Evolutionary conservation across 805 yeast genomes (phyloP).

Genomic region (Cyberlindnera galapagoensis): DNA sequence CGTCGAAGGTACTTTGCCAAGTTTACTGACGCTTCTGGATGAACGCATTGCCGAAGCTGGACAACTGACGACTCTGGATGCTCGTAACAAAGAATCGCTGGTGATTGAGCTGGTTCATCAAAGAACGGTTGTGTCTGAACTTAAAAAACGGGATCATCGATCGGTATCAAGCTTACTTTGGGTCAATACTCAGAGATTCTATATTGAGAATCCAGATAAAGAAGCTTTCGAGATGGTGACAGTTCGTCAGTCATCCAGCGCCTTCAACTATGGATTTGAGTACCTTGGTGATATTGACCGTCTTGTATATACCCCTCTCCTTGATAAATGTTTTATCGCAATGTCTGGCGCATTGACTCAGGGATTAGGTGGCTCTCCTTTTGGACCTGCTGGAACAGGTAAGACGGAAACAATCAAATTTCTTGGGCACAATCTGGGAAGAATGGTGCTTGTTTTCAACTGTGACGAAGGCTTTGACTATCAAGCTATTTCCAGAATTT

Average conservation of each 20-base stretch:
- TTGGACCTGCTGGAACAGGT: constrained; percentile 98
- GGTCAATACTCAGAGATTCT: constrained; percentile 48
- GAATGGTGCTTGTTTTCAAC: constrained; percentile 77
- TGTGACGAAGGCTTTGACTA: constrained; percentile 89
- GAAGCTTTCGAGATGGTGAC: constrained; percentile 31
- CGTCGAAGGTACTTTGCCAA: background rate
- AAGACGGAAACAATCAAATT: constrained; percentile 90
- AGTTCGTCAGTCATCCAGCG: constrained; percentile 47
- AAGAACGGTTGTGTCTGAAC: constrained; percentile 29
- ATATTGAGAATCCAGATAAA: background rate
- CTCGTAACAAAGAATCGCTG: constrained; percentile 51
- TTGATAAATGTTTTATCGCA: constrained; percentile 55
- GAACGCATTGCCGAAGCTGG: constrained; percentile 9
- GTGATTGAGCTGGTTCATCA: constrained; percentile 65
- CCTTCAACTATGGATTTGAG: constrained; percentile 68
- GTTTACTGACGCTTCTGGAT: background rate
- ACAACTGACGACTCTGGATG: constrained; percentile 31
- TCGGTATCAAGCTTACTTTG: constrained; percentile 35
- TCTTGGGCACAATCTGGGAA: constrained; percentile 71
- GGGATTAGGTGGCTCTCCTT: constrained; percentile 79
- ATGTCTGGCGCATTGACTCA: constrained; percentile 72
- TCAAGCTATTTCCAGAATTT: constrained; percentile 68
- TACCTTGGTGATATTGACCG: constrained; percentile 71
- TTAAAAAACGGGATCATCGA: too few species aligned
- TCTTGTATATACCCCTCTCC: constrained; percentile 70